Evolutionary conservation across 805 yeast genomes (phyloP), one percentile per base, ranked within the genome.

Genomic region (Wickerhamiella dianesei): DNA sequence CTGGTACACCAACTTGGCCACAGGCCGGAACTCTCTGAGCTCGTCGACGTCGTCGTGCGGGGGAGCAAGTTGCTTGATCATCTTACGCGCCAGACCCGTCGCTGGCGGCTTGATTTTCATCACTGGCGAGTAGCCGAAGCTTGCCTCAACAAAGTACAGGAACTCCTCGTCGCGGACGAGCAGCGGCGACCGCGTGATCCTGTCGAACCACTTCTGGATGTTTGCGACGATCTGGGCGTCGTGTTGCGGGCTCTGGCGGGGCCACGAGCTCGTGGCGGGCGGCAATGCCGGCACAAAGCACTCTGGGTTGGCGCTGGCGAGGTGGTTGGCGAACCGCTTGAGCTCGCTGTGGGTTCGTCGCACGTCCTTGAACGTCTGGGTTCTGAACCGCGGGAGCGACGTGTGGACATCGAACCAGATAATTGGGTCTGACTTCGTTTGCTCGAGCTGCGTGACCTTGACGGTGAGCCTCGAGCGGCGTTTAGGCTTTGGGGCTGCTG

Each of bases 281-380:
- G 97, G 96, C 39, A 92, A 68, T 4, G 94, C 79, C 0, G 97
- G 96, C 3, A 92, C 87, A 64, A 89, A 87, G 47, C 92, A 88
- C 62, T 92, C 97, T 29, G 89, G 80, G 57, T 87, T 82, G 36
- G 94, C 83, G 18, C 79, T 78, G 48, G 79, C 77, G 52, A 92
- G 66, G 59, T 82, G 89, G 53, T 77, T 77, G 64, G 83, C 84
- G 57, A 92, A 76, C 50, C 78, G 75, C 29, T 74, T 75, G 53
- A 87, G 71, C 62, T 92, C 98, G 49, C 73, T 73, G 59, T 77
- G 82, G 0, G 95, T 80, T 49, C 96, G 75, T 54, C 95, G 77
- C 14, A 89, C 67, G 47, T 80, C 88, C 46, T 78, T 76, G 62
- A 82, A 87, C 6, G 63, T 62, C 5, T 74, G 65, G 52, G 82